Base-by-base conservation (phyloP, 2,329 filamentous ascomycete genomes). In the Aspergillus hortae region DNA sequence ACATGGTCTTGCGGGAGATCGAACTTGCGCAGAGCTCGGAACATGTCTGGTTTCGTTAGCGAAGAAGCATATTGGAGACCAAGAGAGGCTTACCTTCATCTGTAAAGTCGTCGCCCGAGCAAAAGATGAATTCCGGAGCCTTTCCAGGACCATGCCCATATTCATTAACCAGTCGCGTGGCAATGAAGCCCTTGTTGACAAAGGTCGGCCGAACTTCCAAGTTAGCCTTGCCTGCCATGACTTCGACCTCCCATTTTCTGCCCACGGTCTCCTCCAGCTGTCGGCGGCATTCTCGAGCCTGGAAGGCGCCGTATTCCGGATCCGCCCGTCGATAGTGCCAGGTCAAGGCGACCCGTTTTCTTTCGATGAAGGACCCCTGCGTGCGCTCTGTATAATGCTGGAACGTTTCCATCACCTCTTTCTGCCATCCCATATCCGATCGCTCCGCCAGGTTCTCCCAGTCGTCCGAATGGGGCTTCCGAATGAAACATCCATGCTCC, bases 141-240 rank as follows among this genome's bases (percentile, higher is more conserved):
- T 84, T 77, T 4, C 78, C 77, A 1, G 71, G 70, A 1, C 73
- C 75, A 6, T 61, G 68, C 38, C 77, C 85, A 70, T 95, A 95
- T 44, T 85, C 85, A 19, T 83, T 76, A 35, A 97, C 85, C 15
- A 99, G 80, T 5, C 87, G 85, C 74, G 90, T 92, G 14, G 87
- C 89, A 58, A 97, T 97, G 72, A 95, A 91, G 27, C 94, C 94
- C 78, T 99, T 99, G 80, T 97, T 97, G 75, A 99, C 91, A 65
- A 95, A 96, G 1, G 87, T 92, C 25, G 92, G 92, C n/a, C 94
- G 87, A 30, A 97, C 92, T 73, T 99, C 94, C 23, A 99, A 80
- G 68, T 97, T 97, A 56, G 92, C 92, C 76, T 97, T 99, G 62
- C 94, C 94, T 0, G 86, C 83, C 91, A 97, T 97, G 54, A 99